phyloP scores from a whole-genome alignment of 176 grass and related monocot species.

The Saccharum spontaneum region DNA sequence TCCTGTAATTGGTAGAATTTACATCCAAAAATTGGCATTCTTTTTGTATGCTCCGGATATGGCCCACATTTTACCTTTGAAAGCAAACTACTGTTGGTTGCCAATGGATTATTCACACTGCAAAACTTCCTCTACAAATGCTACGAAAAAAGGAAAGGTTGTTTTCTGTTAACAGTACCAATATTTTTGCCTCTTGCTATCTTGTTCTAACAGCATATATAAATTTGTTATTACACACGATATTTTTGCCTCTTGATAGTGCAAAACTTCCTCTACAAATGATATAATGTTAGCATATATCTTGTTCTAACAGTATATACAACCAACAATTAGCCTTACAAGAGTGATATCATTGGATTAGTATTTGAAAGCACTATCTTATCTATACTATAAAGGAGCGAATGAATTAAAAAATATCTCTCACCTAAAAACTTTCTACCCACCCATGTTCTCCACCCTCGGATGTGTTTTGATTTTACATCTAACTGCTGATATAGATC shows the following conservation, averaged over 20 bases:
- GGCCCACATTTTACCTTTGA: constrained; percentile 43
- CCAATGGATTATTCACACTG: constrained; percentile 35
- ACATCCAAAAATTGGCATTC: not conserved
- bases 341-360: not conserved
- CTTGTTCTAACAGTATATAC: not conserved
- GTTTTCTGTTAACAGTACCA: not conserved
- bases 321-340: not conserved
- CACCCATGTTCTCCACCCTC: too few relatives aligned
- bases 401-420: too few relatives aligned
- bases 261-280: too few relatives aligned
- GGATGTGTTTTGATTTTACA: too few relatives aligned
- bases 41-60: constrained; percentile 40
- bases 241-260: too few relatives aligned
- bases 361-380: not conserved
- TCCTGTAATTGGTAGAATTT: constrained; percentile 16
- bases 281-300: not conserved
- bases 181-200: constrained; percentile 16
- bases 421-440: too few relatives aligned
- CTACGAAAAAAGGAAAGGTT: constrained; percentile 48
- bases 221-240: not conserved
- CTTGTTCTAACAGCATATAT: not conserved
- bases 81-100: constrained; percentile 42
- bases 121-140: constrained; percentile 51
- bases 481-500: too few relatives aligned
- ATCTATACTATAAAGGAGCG: too few relatives aligned